phyloP scores from a whole-genome alignment of 164 flowering plant species.

The Hamamelis virginiana region DNA sequence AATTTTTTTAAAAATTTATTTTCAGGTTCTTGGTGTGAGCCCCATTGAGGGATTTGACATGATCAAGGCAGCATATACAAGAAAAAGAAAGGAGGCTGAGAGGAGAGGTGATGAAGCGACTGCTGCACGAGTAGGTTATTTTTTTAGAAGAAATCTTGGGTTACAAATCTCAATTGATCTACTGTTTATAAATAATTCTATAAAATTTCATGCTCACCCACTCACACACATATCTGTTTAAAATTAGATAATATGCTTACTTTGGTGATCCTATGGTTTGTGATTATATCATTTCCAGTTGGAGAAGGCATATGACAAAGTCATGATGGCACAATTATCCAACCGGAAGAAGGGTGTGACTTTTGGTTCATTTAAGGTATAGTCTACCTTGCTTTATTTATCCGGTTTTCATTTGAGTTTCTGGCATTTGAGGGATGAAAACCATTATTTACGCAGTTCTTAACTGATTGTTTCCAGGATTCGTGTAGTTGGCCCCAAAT shows the following conservation, averaged over 20 bases:
- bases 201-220: background rate
- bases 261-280: constrained; percentile 2
- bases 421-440: background rate
- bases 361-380: constrained; percentile 82
- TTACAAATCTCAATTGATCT: background rate
- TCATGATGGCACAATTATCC: constrained; percentile 82
- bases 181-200: background rate
- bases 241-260: background rate
- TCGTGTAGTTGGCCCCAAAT: background rate
- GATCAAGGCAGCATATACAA: constrained; percentile 65
- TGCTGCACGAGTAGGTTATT: constrained; percentile 49
- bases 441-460: background rate
- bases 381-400: background rate
- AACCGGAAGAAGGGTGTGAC: constrained; percentile 86
- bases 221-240: background rate
- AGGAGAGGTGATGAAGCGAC: constrained; percentile 79
- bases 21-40: constrained; percentile 81
- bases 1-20: background rate
- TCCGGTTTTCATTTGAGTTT: constrained; percentile 1
- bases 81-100: constrained; percentile 81
- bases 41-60: constrained; percentile 82
- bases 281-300: constrained; percentile 44
- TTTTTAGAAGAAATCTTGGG: too few species aligned
- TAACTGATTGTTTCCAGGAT: background rate
- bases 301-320: constrained; percentile 89